A percentile compares a stretch with the other conserved stretches of the same genome.
Conservation (phyloP, 139 green algal species). For the Nannochloris sp. region DNA sequence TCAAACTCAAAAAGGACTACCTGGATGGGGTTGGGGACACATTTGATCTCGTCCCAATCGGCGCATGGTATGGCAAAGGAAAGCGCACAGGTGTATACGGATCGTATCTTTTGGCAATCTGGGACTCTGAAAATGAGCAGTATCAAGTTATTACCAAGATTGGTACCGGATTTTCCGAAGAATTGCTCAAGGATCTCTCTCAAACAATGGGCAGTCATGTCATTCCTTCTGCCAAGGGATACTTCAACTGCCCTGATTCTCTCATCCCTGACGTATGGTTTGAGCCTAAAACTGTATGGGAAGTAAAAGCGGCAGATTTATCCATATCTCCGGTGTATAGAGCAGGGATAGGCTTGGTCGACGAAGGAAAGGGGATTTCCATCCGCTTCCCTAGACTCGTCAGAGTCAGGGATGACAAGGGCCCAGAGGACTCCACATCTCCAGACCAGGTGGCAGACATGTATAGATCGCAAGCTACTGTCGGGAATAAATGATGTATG, state of each 20-base stretch:
- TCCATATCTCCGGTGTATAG: constrained; percentile 85
- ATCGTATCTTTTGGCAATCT: constrained; percentile 88
- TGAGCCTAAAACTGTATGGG: constrained; percentile 81
- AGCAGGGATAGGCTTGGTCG: constrained; percentile 73
- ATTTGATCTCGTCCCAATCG: constrained; percentile 89
- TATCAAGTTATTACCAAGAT: constrained; percentile 94
- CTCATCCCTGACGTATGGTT: constrained; percentile 91
- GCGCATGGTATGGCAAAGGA: constrained; percentile 75
- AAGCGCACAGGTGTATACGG: constrained; percentile 85
- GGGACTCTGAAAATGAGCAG: constrained; percentile 73
- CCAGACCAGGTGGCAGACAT: constrained; percentile 81
- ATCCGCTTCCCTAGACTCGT: constrained; percentile 84
- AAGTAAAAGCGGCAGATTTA: constrained; percentile 96
- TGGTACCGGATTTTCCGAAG: constrained; percentile 91
- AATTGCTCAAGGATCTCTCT: constrained; percentile 62
- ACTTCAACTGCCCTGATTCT: constrained; percentile 72
- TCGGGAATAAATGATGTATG: too few species aligned
- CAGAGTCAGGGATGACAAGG: constrained; percentile 87
- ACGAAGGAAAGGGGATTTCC: constrained; percentile 74
- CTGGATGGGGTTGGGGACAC: constrained; percentile 87
- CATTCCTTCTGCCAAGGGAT: constrained; percentile 52
- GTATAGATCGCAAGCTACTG: constrained; percentile 69
- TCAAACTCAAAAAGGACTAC: constrained; percentile 99
- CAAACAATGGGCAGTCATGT: constrained; percentile 49
- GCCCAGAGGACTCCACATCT: constrained; percentile 76